Base-by-base conservation (phyloP, 805 yeast species). In the Candida cerambycidarum region DNA sequence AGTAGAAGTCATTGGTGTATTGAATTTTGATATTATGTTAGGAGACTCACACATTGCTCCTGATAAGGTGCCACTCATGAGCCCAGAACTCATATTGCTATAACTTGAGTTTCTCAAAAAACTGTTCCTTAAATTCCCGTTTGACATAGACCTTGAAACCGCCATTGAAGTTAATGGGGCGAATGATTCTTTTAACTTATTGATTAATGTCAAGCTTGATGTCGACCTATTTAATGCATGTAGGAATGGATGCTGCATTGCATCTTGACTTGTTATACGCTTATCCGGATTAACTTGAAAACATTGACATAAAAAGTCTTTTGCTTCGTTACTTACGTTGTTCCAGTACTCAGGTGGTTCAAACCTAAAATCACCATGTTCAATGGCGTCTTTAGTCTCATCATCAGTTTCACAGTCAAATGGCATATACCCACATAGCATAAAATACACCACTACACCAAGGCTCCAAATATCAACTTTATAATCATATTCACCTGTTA, bases 401-500 rank as follows among this genome's bases (percentile, higher is more conserved):
- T 73, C 75, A 30, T 82, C 82, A 5, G 79, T 74, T 39, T 83
- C 89, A 48, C 89, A 79, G 53, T 84, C 90, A 58, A 84, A 84
- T 1, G 92, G 92, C 63, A 84, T 78, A 56, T 83, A 85, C 2
- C 90, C 90, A 47, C 84, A 74, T 12, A 82, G 70, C 74, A 83
- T 74, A 52, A 84, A 83, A 57, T 83, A 85, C 1, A 83, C 73
- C 25, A 83, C 65, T 2, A 84, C 89, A 2, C 90, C 92, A 19
- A 84, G 67, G 0, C 90, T 85, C 92, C 92, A 84, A 24, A 84
- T 69, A 55, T 84, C 92, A 2, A 83, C 83, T 2, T 78, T 73
- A 47, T 64, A 70, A 18, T 76, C 76, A 51, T 83, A 84, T 31
- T 64, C 57, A 38, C 75, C 65, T 42, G 78, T 67, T 31, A 85